Base-by-base conservation (phyloP, 768 basidiomycete genomes). In the Termitomyces sp. region DNA sequence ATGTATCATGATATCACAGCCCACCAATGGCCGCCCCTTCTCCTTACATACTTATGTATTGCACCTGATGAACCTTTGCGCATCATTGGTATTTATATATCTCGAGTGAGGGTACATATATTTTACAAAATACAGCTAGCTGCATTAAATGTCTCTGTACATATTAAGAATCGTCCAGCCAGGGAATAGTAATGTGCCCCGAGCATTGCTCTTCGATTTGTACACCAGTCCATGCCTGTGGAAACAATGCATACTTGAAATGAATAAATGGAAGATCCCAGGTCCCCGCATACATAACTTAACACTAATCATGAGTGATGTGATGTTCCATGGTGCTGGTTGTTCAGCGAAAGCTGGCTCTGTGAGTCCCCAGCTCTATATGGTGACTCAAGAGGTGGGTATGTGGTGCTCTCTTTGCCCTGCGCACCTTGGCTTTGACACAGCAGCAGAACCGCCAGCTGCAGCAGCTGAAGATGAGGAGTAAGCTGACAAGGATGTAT, bases 381-480 rank as follows among this genome's bases (percentile, higher is more conserved):
- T 5, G 56, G 51, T 9, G 45, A 38, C 45, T 71, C 68, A 27
- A 75, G 63, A 9, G 70, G 70, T 19, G 70, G 59, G 50, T 75
- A 73, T 8, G 71, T 64, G 6, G 69, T 66, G 47, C 67, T 66
- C 49, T 61, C 63, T 50, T 50, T 41, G 68, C 60, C 48, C 73
- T 74, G 40, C 57, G 50, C 14, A 51, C 57, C 45, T 53, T 58
- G 38, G 57, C 57, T 16, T 53, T 58, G 37, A 51, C 57, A 23
- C 77, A 67, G 62, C 79, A 81, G 68, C 87, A 89, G 67, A 84
- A 87, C 54, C 75, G 76, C 82, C 84, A 87, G 23, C 87, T 62
- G 59, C 79, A 79, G 53, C 77, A 73, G 10, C 79, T 80, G 32
- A 78, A 55, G 31, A 80, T 61, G 43, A 83, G 61, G 32, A 78